Evolutionary conservation across 345 rosid genomes (phyloP).

Genomic region (Brassica rapa): DNA sequence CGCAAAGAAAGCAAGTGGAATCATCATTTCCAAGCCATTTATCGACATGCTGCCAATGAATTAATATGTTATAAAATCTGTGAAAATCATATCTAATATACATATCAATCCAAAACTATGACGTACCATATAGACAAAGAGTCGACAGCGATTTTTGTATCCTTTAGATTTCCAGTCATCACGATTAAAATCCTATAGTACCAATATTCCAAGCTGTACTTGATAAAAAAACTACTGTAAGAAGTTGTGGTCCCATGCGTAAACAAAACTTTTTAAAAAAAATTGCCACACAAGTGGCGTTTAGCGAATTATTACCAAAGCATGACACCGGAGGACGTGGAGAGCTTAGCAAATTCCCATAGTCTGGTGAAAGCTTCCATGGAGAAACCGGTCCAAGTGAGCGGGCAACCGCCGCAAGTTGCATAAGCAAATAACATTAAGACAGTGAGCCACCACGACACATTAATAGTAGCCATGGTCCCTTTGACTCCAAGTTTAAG

Average conservation of each 20-base stretch:
- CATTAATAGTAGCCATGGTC: conserved; percentile 50
- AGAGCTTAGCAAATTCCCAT: conserved; percentile 74
- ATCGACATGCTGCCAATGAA: conserved; percentile 61
- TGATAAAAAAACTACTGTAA: not conserved
- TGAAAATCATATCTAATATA: not conserved
- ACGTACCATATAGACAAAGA: conserved; percentile 41
- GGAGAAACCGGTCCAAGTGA: conserved; percentile 84
- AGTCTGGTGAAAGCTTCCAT: conserved; percentile 70
- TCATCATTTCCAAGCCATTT: conserved; percentile 85
- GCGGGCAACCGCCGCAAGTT: conserved; percentile 25
- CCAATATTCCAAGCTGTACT: conserved; percentile 53
- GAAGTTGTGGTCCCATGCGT: not conserved
- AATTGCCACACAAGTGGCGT: not conserved
- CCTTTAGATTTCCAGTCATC: conserved; percentile 76
- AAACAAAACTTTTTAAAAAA: not conserved
- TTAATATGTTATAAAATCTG: not conserved
- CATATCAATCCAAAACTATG: conserved; percentile 6
- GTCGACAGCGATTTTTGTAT: conserved; percentile 77
- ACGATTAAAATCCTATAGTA: conserved; percentile 58
- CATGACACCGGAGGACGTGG: conserved; percentile 82
- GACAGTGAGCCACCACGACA: conserved; percentile 74
- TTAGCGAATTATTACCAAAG: conserved; percentile 50
- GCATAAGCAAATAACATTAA: conserved; percentile 47
- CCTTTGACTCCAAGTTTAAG: conserved; percentile 66
- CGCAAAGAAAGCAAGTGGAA: conserved; percentile 83